Percentiles rank a stretch among this genome's conserved stretches.
These are phyloP conservation scores for Metarhizium humberi DNA, from an alignment of 2,329 filamentous ascomycete species.

Conservation along the genomic window DNA sequence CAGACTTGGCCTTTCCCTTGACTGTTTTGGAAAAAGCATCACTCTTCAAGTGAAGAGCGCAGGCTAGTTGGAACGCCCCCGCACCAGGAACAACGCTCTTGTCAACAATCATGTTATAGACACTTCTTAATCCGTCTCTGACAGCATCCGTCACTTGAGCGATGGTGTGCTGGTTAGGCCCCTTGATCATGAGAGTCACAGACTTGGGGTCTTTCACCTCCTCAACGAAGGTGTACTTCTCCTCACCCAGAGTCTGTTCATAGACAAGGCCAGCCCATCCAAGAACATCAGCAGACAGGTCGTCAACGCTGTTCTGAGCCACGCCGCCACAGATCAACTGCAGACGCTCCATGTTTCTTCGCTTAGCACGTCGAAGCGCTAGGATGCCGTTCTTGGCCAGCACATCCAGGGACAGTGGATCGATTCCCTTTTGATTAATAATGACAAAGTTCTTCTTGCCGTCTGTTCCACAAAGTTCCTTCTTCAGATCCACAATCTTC, in stretches of 20 bases:
- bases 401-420: conserved; percentile 90
- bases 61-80: conserved; percentile 93
- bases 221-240: conserved; percentile 98
- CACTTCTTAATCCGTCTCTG: conserved; percentile 85
- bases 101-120: conserved; percentile 99
- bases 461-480: conserved; percentile 90
- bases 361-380: conserved; percentile 86
- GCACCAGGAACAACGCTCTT: conserved; percentile 88
- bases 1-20: conserved; percentile 97
- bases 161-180: conserved; percentile 93
- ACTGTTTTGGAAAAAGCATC: conserved; percentile 81
- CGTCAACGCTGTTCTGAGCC: conserved; percentile 94
- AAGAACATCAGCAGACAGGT: conserved; percentile 76
- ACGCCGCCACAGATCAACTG: conserved; percentile 88
- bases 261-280: conserved; percentile 96
- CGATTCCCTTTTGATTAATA: conserved; percentile 99
- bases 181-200: conserved; percentile 95
- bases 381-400: conserved; percentile 97
- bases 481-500: conserved; percentile 97
- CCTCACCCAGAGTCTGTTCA: conserved; percentile 93
- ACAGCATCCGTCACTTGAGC: conserved; percentile 95
- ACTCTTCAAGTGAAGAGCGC: conserved; percentile 76
- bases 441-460: conserved; percentile 93
- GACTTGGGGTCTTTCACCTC: conserved; percentile 99
- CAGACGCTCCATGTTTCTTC: conserved; percentile 97